Conservation (phyloP, 371 early-diverging fungal genomes). For the Mucor irregularis region DNA sequence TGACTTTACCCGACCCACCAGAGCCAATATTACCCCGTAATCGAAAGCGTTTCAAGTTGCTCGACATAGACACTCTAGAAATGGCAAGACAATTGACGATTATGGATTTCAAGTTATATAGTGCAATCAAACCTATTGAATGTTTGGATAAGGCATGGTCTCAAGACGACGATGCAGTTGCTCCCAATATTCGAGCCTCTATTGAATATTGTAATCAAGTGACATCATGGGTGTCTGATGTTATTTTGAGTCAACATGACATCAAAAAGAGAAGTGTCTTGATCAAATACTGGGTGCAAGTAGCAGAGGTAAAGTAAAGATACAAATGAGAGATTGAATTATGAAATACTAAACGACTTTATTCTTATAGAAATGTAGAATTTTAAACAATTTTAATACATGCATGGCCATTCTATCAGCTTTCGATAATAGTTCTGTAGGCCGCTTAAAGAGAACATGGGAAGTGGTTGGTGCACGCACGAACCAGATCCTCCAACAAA, state of each 20-base stretch:
- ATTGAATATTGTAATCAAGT: slow-evolving; percentile 71
- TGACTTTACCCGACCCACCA: slow-evolving; percentile 64
- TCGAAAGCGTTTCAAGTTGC: slow-evolving; percentile 63
- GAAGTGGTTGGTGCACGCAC: slow-evolving; percentile 43
- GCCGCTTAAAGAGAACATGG: slow-evolving; percentile 90
- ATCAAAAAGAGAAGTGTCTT: slow-evolving; percentile 71
- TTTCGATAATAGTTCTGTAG: slow-evolving; percentile 84
- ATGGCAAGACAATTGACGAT: slow-evolving; percentile 93
- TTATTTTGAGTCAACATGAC: slow-evolving; percentile 79
- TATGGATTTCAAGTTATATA: slow-evolving; percentile 78
- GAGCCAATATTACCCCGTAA: slow-evolving; percentile 71
- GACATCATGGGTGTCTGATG: slow-evolving; percentile 85
- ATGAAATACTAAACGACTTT: not conserved
- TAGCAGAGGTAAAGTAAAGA: slow-evolving; percentile 67
- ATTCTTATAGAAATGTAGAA: slow-evolving; percentile 54
- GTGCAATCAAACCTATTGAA: slow-evolving; percentile 80
- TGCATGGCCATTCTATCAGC: slow-evolving; percentile 90
- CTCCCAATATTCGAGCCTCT: slow-evolving; percentile 70
- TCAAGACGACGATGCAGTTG: slow-evolving; percentile 36
- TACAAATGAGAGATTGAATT: too few species aligned
- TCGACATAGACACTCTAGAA: slow-evolving; percentile 90
- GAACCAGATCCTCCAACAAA: slow-evolving; percentile 30
- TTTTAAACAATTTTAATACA: slow-evolving; percentile 90
- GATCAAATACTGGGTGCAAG: slow-evolving; percentile 82
- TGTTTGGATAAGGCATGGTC: slow-evolving; percentile 91